Percentiles rank a stretch among this genome's conserved stretches.
These are phyloP conservation scores for Talaromyces sp. DNA, from an alignment of 2,329 filamentous ascomycete species.

Conservation along the genomic window DNA sequence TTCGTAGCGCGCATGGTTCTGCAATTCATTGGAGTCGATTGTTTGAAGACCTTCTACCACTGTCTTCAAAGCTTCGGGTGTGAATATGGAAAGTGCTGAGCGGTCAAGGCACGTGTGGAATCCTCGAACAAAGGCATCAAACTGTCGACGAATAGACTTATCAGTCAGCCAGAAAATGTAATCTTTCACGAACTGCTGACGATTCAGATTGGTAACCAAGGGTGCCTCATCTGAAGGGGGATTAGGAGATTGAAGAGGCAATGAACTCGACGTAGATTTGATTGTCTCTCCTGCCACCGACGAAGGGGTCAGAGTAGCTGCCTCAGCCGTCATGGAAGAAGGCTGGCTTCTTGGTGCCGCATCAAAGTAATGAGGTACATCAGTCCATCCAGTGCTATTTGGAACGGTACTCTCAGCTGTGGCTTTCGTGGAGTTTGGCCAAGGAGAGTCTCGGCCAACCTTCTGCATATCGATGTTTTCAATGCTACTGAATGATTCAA, in stretches of 20 bases:
- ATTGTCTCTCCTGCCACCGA: conserved; percentile 18
- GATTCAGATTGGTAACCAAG: conserved; percentile 79
- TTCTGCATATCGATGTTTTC: conserved; percentile 60
- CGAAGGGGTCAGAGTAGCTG: conserved; percentile 10
- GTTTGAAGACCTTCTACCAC: conserved; percentile 81
- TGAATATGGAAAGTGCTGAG: conserved; percentile 73
- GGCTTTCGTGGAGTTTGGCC: conserved; percentile 29
- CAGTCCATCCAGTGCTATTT: conserved; percentile 25
- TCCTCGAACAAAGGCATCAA: conserved; percentile 76
- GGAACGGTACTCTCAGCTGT: conserved; percentile 1
- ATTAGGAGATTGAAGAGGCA: conserved; percentile 29
- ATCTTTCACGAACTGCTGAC: conserved; percentile 75
- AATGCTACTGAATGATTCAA: conserved; percentile 58
- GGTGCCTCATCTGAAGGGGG: conserved; percentile 57
- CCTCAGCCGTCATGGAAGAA: conserved; percentile 26
- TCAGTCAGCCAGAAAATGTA: conserved; percentile 84
- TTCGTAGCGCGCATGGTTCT: conserved; percentile 74
- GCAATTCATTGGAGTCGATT: conserved; percentile 76
- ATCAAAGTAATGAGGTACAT: conserved; percentile 25
- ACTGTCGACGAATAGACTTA: conserved; percentile 75
- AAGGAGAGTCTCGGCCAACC: conserved; percentile 38
- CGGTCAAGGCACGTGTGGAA: conserved; percentile 75
- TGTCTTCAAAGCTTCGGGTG: conserved; percentile 69
- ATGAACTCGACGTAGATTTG: conserved; percentile 29
- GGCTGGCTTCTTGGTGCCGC: conserved; percentile 21